Evolutionary conservation across 108 stramenopile species (phyloP).

Genomic region (Schizochytrium sp.): DNA sequence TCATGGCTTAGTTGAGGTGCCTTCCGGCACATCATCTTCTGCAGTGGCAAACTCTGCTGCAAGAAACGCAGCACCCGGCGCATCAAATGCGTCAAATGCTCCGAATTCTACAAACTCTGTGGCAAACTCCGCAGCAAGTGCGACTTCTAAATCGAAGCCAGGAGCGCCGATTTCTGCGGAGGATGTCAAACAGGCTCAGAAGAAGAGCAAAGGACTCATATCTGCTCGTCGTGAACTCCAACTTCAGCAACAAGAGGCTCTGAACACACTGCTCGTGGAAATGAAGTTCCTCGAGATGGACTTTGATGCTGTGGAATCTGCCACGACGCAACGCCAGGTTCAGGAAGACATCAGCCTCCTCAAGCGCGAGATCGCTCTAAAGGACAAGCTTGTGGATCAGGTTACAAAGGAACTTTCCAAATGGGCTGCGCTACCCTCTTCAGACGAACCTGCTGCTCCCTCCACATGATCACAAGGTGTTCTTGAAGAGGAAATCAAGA

Average conservation of each 20-base stretch:
- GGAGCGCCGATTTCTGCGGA: not conserved
- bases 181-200: not conserved
- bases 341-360: conserved; percentile 17
- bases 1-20: not conserved
- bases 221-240: conserved; percentile 3
- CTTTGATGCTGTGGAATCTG: conserved; percentile 20
- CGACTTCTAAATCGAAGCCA: not conserved
- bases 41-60: not conserved
- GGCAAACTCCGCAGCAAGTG: not conserved
- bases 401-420: conserved; percentile 7
- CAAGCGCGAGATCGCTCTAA: conserved; percentile 44
- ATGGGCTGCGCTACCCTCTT: not conserved
- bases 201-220: not conserved
- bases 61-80: not conserved
- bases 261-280: conserved; percentile 30
- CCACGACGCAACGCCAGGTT: conserved; percentile 29
- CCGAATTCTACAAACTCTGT: too few species aligned
- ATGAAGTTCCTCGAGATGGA: conserved; percentile 18
- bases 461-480: not conserved
- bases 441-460: not conserved
- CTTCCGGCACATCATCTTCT: not conserved
- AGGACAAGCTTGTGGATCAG: not conserved
- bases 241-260: conserved; percentile 23
- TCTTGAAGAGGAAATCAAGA: too few species aligned
- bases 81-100: not conserved